A percentile compares a stretch with the other conserved stretches of the same genome.
These are phyloP conservation scores for Knoxia roxburghii DNA, from an alignment of 257 asterid genomes.

Conservation along the genomic window DNA sequence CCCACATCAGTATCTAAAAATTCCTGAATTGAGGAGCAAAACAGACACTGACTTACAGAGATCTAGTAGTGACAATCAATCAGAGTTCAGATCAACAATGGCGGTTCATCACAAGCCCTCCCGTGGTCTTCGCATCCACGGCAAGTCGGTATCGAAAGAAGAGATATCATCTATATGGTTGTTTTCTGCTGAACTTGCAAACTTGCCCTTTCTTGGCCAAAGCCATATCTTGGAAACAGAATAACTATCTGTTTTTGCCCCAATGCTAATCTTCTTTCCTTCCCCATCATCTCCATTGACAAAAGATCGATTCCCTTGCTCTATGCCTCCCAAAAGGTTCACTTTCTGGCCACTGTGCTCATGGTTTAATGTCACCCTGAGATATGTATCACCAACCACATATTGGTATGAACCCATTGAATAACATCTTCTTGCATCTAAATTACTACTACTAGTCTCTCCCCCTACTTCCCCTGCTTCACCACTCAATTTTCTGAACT, in stretches of 20 bases:
- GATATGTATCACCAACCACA: conserved; percentile 73
- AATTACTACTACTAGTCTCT: conserved; percentile 78
- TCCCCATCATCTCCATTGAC: conserved; percentile 33
- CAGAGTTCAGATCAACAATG: conserved; percentile 10
- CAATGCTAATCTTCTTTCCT: conserved; percentile 71
- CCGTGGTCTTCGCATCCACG: conserved; percentile 29
- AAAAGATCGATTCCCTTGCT: conserved; percentile 17
- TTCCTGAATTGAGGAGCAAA: conserved; percentile 6
- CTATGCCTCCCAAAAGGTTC: conserved; percentile 25
- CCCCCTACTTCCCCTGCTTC: conserved; percentile 39
- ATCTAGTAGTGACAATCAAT: conserved; percentile 10
- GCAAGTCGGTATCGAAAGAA: conserved; percentile 21
- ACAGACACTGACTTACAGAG: conserved; percentile 3
- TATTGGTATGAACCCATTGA: conserved; percentile 94
- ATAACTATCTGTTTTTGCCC: conserved; percentile 88
- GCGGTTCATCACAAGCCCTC: conserved; percentile 24
- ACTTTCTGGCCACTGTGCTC: conserved; percentile 22
- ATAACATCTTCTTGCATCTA: conserved; percentile 87
- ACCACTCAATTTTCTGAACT: conserved; percentile 40
- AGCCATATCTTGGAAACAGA: conserved; percentile 97
- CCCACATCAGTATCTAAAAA: conserved; percentile 13
- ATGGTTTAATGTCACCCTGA: conserved; percentile 58
- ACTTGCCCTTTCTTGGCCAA: conserved; percentile 80
- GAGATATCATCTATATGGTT: conserved; percentile 19
- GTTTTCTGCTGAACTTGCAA: conserved; percentile 51